Base-by-base conservation (phyloP, 2,329 filamentous ascomycete species). In the Cladophialophora carrionii region DNA sequence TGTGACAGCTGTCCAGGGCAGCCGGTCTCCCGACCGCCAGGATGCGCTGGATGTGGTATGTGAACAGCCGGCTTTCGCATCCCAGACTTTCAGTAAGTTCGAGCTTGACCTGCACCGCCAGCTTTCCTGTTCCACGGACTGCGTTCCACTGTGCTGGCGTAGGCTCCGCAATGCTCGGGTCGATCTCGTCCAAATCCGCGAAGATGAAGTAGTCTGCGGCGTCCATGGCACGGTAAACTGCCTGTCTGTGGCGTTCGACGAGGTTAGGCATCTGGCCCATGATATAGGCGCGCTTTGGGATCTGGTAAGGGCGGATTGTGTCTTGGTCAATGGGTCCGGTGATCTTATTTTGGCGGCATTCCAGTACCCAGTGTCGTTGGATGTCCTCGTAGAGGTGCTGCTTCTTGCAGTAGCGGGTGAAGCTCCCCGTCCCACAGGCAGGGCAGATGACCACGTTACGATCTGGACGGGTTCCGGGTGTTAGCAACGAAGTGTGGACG, bases 361-460 rank as follows among this genome's bases (percentile, higher is more conserved):
- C 64, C 22, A 59, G 31, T 1, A 48, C 1, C 77, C 78, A 80
- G 69, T 80, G 78, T 4, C 31, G n/a, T 59, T 73, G 72, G 57
- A 76, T 65, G 53, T 78, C 76, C 14, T 71, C 69, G 55, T 76
- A 68, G 5, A 79, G 68, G 61, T 80, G 78, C 22, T 73, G 63
- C 55, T 74, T 73, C 46, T 68, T 68, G 70, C 78, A 80, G 67
- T 79, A 80, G 17, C 77, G 74, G n/a, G 74, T 63, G 48, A 69
- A 68, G 8, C 77, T 77, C 65, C 71, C 75, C 1, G 78, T 76
- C 3, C 78, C 78, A 65, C 78, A 80, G 4, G 72, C 69, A 9
- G 76, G 76, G 64, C 78, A 80, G 67, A 79, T 75, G 24, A 75
- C 71, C 2, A 73, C 72, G 24, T 68, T 58, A 5, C 68, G 66